A percentile compares a stretch with the other conserved stretches of the same genome.
Conservation (phyloP, 345 rosid genomes). For the Lenwebbia sp. region DNA sequence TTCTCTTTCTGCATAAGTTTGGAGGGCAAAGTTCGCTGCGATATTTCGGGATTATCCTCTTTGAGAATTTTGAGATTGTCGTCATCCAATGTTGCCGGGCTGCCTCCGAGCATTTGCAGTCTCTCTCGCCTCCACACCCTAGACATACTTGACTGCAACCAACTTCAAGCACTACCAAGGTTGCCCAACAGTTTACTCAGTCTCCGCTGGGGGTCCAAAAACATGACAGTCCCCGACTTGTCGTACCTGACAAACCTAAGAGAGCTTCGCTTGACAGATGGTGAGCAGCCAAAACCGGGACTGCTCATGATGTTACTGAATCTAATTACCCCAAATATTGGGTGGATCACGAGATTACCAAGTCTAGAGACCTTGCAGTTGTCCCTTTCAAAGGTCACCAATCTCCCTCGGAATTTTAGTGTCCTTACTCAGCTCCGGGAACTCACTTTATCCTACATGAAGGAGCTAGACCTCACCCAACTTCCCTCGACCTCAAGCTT, state of each 20-base stretch:
- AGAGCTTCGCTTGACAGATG: too few species aligned
- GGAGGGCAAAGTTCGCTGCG: background rate
- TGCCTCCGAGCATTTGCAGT: rapidly evolving
- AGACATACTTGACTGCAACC: rapidly evolving
- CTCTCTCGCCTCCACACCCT: background rate
- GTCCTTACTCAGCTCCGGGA: background rate
- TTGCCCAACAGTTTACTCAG: background rate
- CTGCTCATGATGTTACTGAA: too few species aligned
- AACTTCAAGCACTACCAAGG: background rate
- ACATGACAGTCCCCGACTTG: too few species aligned
- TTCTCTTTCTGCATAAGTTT: background rate
- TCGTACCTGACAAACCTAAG: too few species aligned
- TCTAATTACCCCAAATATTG: background rate
- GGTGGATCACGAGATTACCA: background rate
- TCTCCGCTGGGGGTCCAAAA: background rate
- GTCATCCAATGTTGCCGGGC: background rate
- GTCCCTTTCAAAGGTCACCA: background rate
- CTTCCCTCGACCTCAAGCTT: background rate
- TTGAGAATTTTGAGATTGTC: background rate
- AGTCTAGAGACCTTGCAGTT: background rate
- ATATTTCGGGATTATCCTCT: background rate
- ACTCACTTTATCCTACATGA: background rate
- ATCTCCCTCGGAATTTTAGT: background rate
- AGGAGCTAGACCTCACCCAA: background rate
- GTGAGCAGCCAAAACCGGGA: too few species aligned